A percentile compares a stretch with the other conserved stretches of the same genome.
Conservation (phyloP, 768 basidiomycete genomes). For the Cyathus striatus region DNA sequence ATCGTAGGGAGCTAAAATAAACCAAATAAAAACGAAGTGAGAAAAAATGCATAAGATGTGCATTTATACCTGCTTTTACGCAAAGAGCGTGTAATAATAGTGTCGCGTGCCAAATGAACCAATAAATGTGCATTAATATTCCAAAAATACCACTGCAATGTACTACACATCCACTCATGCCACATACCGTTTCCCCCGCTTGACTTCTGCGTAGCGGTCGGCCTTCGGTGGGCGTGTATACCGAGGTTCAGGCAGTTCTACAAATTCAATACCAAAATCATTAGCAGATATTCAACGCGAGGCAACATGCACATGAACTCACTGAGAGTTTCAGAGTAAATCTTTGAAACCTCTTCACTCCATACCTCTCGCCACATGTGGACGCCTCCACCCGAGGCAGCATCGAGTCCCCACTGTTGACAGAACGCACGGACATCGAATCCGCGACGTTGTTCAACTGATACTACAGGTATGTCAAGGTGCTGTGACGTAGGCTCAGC, state of each 20-base stretch:
- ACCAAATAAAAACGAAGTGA: too few species aligned
- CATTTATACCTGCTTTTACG: background rate
- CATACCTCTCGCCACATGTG: slow-evolving; percentile 85
- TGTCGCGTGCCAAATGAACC: too few species aligned
- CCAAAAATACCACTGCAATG: background rate
- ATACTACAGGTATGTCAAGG: slow-evolving; percentile 43
- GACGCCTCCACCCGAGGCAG: slow-evolving; percentile 57
- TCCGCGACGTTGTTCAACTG: slow-evolving; percentile 40
- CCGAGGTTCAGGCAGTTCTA: slow-evolving; percentile 45
- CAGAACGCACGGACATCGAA: slow-evolving; percentile 70
- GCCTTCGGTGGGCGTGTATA: slow-evolving; percentile 49
- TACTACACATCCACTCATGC: slow-evolving; percentile 16
- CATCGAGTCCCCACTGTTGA: slow-evolving; percentile 46
- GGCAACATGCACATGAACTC: too few species aligned
- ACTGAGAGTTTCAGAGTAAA: slow-evolving; percentile 68
- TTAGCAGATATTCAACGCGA: slow-evolving; percentile 7
- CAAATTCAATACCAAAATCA: slow-evolving; percentile 6
- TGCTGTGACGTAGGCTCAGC: slow-evolving; percentile 26
- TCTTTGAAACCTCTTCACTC: slow-evolving; percentile 54
- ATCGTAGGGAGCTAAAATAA: background rate
- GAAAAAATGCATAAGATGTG: background rate
- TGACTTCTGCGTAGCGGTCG: slow-evolving; percentile 52
- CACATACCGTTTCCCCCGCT: slow-evolving; percentile 43
- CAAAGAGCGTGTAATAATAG: too few species aligned
- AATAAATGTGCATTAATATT: background rate